A percentile compares a stretch with the other conserved stretches of the same genome.
Conservation (phyloP, 352 stramenopile species). For the Hyaloperonospora brassicae region DNA sequence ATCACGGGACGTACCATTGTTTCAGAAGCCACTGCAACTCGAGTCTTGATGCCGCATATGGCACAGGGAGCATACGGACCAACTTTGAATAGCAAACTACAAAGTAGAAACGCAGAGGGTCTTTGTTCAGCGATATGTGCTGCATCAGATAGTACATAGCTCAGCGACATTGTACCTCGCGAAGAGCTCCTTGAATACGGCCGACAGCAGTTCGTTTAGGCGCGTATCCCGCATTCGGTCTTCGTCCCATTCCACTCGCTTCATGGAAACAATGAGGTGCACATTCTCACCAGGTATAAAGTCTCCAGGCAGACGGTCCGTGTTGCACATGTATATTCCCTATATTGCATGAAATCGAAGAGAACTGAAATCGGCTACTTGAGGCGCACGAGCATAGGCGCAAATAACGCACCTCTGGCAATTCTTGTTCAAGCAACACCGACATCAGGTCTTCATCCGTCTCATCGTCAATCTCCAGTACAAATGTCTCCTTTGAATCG, state of each 20-base stretch:
- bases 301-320: conserved; percentile 65
- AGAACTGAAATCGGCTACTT: neutral
- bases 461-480: conserved; percentile 89
- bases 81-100: conserved; percentile 47
- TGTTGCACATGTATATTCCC: conserved; percentile 84
- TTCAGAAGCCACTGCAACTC: conserved; percentile 62
- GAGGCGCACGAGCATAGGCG: neutral
- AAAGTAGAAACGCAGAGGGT: neutral
- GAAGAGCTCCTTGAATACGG: conserved; percentile 83
- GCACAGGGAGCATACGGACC: conserved; percentile 66
- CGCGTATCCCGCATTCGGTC: conserved; percentile 80
- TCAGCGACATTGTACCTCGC: conserved; percentile 41
- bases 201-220: conserved; percentile 72
- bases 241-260: conserved; percentile 82
- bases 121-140: neutral
- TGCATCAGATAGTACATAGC: neutral
- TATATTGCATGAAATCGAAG: conserved; percentile 14
- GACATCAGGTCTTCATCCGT: conserved; percentile 90
- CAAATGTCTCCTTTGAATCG: conserved; percentile 81
- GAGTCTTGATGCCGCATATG: conserved; percentile 76
- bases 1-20: conserved; percentile 48
- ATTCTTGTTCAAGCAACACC: conserved; percentile 80
- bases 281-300: conserved; percentile 67
- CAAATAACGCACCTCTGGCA: conserved; percentile 46
- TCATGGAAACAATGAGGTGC: conserved; percentile 83